phyloP scores from a whole-genome alignment of 2,329 filamentous ascomycete genomes.

The Calonectria hongkongensis region DNA sequence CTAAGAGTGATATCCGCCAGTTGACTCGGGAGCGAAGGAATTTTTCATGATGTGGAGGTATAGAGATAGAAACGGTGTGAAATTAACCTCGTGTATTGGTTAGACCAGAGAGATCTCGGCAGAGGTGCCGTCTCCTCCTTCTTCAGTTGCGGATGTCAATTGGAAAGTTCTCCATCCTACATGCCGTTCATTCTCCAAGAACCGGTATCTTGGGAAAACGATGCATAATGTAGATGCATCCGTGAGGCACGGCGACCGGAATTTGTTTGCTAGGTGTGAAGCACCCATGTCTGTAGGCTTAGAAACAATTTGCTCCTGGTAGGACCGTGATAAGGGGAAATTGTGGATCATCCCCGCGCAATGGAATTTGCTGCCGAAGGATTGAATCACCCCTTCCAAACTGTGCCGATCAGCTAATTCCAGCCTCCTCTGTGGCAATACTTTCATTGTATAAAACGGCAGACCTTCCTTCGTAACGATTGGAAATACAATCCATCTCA shows the following conservation, averaged over 20 bases:
- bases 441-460: neutral
- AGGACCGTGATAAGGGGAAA: conserved; percentile 25
- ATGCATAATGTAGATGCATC: neutral
- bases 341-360: conserved; percentile 35
- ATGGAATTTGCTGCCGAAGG: conserved; percentile 3
- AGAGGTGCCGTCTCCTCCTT: no score
- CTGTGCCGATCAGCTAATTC: neutral
- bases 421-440: neutral
- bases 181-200: neutral
- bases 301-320: conserved; percentile 4
- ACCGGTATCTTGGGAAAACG: neutral
- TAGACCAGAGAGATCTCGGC: neutral
- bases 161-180: no score
- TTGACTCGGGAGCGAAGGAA: no score
- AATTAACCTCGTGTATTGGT: neutral
- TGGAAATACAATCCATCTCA: conserved; percentile 22
- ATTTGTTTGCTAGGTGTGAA: neutral
- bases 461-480: neutral
- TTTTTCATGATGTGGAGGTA: neutral
- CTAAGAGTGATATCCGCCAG: neutral
- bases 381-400: neutral
- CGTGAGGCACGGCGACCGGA: neutral
- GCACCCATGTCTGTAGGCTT: conserved; percentile 6
- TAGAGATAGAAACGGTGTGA: neutral
- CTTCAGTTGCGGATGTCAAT: no score